Evolutionary conservation across 148 eudicot genomes (phyloP).

Genomic region (Rhododendron williamsianum): DNA sequence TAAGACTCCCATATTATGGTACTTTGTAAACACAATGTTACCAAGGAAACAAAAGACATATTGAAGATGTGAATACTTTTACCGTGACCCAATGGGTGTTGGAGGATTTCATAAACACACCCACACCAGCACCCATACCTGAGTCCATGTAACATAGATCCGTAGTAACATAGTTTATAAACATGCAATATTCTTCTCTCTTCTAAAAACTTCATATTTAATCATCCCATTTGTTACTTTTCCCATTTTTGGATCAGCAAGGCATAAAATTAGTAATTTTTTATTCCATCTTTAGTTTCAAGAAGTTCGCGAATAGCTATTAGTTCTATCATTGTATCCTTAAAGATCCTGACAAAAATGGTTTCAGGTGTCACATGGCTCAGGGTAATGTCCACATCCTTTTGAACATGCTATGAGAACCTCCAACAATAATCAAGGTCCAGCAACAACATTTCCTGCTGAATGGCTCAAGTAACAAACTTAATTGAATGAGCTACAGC

Average conservation of each 20-base stretch:
- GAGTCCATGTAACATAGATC: not conserved
- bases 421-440: not conserved
- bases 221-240: not conserved
- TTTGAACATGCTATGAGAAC: not conserved
- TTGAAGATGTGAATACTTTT: not conserved
- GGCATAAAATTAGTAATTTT: not conserved
- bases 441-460: not conserved
- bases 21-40: not conserved
- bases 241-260: not conserved
- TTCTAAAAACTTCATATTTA: not conserved
- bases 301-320: not conserved
- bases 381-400: not conserved
- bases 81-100: not conserved
- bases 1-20: not conserved
- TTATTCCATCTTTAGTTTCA: not conserved
- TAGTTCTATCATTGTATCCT: not conserved
- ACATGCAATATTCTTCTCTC: not conserved
- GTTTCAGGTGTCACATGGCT: constrained; percentile 1
- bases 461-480: not conserved
- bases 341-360: not conserved
- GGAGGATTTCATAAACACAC: not conserved
- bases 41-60: not conserved
- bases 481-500: not conserved
- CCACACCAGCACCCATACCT: not conserved
- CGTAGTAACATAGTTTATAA: not conserved